These are phyloP conservation scores for Ceratocystis cacaofunesta DNA, from an alignment of 2,329 filamentous ascomycete genomes.

Conservation along the genomic window DNA sequence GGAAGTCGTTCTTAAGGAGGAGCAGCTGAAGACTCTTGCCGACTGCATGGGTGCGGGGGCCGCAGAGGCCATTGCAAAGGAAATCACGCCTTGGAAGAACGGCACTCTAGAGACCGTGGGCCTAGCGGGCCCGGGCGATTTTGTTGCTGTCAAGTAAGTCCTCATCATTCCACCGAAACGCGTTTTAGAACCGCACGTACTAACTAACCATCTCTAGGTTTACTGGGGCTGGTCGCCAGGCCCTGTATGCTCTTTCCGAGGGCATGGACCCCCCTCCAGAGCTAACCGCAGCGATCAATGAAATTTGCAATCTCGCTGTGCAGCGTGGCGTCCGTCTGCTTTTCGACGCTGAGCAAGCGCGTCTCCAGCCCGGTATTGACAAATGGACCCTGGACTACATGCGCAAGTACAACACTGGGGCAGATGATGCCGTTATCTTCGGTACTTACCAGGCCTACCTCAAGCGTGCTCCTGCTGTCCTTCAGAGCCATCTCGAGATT, in stretches of 20 bases:
- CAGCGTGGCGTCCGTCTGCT: constrained; percentile 57
- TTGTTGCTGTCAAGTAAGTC: constrained; percentile 47
- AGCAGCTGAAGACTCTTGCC: constrained; percentile 32
- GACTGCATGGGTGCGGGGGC: constrained; percentile 33
- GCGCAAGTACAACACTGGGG: constrained; percentile 53
- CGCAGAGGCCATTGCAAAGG: constrained; percentile 35
- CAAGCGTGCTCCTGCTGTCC: constrained; percentile 42
- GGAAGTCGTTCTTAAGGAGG: constrained; percentile 57
- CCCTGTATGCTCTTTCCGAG: constrained; percentile 50
- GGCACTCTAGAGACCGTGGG: constrained; percentile 61
- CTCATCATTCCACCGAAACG: neutral
- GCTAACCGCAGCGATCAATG: constrained; percentile 55
- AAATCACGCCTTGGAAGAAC: constrained; percentile 56
- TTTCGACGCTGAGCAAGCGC: constrained; percentile 74
- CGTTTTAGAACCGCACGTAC: neutral
- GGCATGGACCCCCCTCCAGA: constrained; percentile 46
- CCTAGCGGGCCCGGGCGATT: constrained; percentile 48
- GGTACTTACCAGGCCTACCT: constrained; percentile 69
- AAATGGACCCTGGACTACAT: constrained; percentile 67
- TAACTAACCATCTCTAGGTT: constrained; percentile 34
- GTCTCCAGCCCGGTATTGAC: constrained; percentile 65
- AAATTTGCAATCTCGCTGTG: constrained; percentile 58
- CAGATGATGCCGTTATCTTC: constrained; percentile 55
- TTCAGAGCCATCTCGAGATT: constrained; percentile 43
- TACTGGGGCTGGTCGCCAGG: constrained; percentile 65